Conservation (phyloP, 768 basidiomycete genomes). For the Ramaria sp. region DNA sequence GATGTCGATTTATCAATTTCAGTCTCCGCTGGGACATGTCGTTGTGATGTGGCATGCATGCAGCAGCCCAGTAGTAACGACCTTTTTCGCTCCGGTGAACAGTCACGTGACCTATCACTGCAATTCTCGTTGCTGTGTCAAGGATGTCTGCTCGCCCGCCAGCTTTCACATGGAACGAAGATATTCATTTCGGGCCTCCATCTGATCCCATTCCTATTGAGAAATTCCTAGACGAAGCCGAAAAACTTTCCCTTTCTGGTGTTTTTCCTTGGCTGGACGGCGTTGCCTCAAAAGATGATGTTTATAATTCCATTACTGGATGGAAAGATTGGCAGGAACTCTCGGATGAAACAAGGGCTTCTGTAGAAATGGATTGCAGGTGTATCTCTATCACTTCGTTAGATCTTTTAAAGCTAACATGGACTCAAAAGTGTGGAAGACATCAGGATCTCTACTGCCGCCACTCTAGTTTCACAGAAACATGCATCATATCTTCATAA, state of each 20-base stretch:
- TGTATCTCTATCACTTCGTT: neutral
- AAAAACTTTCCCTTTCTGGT: neutral
- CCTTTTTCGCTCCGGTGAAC: no score
- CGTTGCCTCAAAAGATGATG: neutral
- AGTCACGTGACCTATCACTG: neutral
- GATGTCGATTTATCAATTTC: no score
- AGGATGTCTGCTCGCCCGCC: conserved; percentile 6
- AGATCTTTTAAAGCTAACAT: neutral
- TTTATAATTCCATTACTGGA: neutral
- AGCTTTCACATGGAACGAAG: conserved; percentile 9
- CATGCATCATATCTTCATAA: conserved; percentile 46
- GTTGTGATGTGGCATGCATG: no score
- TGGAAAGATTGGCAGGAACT: conserved; percentile 8
- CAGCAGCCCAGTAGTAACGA: no score
- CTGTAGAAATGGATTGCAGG: conserved; percentile 11
- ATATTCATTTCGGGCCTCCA: conserved; percentile 45
- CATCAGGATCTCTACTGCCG: conserved; percentile 31
- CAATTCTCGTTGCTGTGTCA: neutral
- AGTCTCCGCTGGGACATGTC: no score
- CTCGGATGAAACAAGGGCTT: neutral
- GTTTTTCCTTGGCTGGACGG: conserved; percentile 1
- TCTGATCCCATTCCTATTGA: conserved; percentile 42
- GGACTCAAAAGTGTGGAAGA: conserved; percentile 36
- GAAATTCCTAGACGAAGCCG: conserved; percentile 25
- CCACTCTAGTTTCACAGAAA: conserved; percentile 42